A percentile compares a stretch with the other conserved stretches of the same genome.
These are phyloP conservation scores for Microsporum canis DNA, from an alignment of 2,329 filamentous ascomycete genomes.

Conservation along the genomic window DNA sequence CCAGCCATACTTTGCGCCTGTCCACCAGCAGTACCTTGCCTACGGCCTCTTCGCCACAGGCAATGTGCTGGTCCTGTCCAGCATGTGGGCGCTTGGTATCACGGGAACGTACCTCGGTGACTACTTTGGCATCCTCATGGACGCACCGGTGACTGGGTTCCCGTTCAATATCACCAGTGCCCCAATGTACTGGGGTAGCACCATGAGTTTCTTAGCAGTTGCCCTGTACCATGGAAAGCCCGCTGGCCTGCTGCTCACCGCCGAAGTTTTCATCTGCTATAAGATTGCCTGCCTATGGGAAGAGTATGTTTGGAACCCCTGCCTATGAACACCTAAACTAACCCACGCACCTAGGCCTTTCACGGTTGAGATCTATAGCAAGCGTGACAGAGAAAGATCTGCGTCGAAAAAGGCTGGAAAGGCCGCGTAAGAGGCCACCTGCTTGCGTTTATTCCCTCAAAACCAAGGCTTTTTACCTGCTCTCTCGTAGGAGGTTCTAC, in stretches of 20 bases:
- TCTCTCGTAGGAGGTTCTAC: not conserved
- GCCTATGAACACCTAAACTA: not conserved
- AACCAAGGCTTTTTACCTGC: not conserved
- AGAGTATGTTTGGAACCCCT: conserved; percentile 44
- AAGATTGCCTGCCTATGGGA: conserved; percentile 71
- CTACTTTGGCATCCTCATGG: conserved; percentile 98
- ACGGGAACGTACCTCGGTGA: conserved; percentile 95
- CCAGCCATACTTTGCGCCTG: conserved; percentile 62
- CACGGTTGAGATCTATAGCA: conserved; percentile 83
- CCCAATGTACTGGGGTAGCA: conserved; percentile 95
- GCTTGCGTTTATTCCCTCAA: not conserved
- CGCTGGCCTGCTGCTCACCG: conserved; percentile 67
- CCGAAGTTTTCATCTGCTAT: conserved; percentile 66
- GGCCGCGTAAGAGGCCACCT: conserved; percentile 23
- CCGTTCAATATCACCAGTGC: conserved; percentile 85
- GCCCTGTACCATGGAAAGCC: conserved; percentile 78
- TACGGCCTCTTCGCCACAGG: conserved; percentile 61
- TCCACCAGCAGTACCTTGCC: conserved; percentile 55
- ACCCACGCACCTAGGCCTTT: conserved; percentile 51
- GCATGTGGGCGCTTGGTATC: conserved; percentile 83
- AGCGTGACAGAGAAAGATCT: conserved; percentile 41
- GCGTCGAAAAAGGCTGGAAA: conserved; percentile 30
- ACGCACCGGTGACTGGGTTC: conserved; percentile 84
- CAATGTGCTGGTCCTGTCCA: conserved; percentile 75
- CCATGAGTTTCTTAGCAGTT: conserved; percentile 81